Evolutionary conservation across 106 monocot genomes (phyloP).

Genomic region (Alisma plantagoaquatica): DNA sequence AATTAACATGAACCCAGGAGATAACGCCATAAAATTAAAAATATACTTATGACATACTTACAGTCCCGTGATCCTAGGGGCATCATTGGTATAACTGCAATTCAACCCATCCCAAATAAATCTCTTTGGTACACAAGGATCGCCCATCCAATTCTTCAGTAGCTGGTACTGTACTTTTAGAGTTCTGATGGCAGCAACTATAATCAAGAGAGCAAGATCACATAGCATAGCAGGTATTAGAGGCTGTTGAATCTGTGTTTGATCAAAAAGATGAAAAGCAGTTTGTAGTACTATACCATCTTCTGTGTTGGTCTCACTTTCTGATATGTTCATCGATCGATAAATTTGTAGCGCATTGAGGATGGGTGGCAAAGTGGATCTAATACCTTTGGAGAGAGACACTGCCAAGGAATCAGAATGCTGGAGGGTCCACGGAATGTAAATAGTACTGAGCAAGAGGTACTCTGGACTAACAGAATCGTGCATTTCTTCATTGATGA

Average conservation of each 20-base stretch:
- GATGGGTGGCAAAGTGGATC: not conserved
- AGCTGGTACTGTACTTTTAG: not conserved
- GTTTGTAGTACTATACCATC: slow-evolving; percentile 3
- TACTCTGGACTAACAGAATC: too few relatives aligned
- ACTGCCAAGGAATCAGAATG: too few relatives aligned
- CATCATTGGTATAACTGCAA: too few relatives aligned
- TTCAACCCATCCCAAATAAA: slow-evolving; percentile 4
- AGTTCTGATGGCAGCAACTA: slow-evolving; percentile 1
- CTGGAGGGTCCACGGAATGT: too few relatives aligned
- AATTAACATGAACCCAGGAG: too few relatives aligned
- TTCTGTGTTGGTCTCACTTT: not conserved
- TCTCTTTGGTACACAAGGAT: slow-evolving; percentile 2
- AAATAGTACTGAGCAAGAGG: too few relatives aligned
- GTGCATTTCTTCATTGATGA: too few relatives aligned
- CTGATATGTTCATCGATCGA: not conserved
- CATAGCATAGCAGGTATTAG: not conserved
- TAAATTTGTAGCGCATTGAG: not conserved
- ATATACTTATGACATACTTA: too few relatives aligned
- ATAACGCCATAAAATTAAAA: too few relatives aligned
- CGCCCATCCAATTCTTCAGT: slow-evolving; percentile 5
- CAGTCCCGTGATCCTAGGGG: too few relatives aligned
- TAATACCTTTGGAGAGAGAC: not conserved
- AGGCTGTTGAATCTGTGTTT: too few relatives aligned
- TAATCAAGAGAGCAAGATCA: not conserved
- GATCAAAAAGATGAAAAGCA: too few relatives aligned